Base-by-base conservation (phyloP, 129 eudicot genomes). In the Erigeron canadensis region DNA sequence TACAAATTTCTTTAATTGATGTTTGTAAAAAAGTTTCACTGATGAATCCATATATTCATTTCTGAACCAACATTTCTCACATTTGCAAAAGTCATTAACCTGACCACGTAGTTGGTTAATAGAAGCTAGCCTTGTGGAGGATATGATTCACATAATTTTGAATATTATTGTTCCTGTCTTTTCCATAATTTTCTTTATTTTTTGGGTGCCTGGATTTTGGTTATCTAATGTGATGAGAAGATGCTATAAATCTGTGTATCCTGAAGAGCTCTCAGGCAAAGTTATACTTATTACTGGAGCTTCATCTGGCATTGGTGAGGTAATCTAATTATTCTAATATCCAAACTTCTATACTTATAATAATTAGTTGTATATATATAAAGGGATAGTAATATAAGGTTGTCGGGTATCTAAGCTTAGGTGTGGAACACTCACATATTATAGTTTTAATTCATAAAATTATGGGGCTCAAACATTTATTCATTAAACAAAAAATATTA, bases 301-400 rank as follows among this genome's bases (percentile, higher is more conserved):
- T 63, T 82, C 86, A 16, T 39, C 81, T 16, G 85, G 82, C 8
- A 81, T 81, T 5, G 85, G 85, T 40, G 79, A 81, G 85, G 85
- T 81, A 72, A 51, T 11, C 16, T 3, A 3, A 0, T 28, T 10
- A 12, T 45, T 0, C 43, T 15, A 5, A 60, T 37, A 60, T 22
- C 17, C 1, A 59, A 59, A 8, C 5, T 60, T 13, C 34, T 28
- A 28, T 28, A 28, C 34, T 28, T 28, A 28, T 28, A 28, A n/a
- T n/a, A n/a, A n/a, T n/a, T n/a, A n/a, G n/a, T n/a, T n/a, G n/a
- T n/a, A n/a, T n/a, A n/a, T n/a, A n/a, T n/a, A n/a, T n/a, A n/a
- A n/a, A n/a, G n/a, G n/a, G n/a, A n/a, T n/a, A n/a, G n/a, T n/a
- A n/a, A n/a, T n/a, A n/a, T n/a, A n/a, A n/a, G n/a, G n/a, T n/a